Evolutionary conservation across 2,329 filamentous ascomycete species (phyloP), one percentile per base, ranked within the genome.

Genomic region (Aspergillus terreus): DNA sequence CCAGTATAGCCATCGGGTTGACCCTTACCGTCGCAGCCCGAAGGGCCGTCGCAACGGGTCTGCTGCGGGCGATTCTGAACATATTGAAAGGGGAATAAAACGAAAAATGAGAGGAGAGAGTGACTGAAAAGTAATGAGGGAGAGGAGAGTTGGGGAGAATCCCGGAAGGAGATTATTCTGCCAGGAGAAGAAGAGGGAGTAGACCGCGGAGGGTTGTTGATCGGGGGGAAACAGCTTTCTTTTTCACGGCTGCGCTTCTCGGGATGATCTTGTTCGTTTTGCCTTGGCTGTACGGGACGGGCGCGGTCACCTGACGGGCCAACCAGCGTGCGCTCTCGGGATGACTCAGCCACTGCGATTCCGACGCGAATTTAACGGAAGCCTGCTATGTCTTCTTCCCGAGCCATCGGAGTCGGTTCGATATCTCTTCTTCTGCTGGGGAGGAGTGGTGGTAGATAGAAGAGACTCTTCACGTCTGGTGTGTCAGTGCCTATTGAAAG

Each of bases 51-150:
- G 87, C 84, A 78, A 92, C 78, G 73, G 87, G 86, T 50, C 54
- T 54, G 76, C 83, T 87, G 78, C 90, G 86, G 72, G 87, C 87
- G 73, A 95, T 78, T 77, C 87, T 94, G 81, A 91, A 95, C 91
- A 96, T 96, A 67, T 66, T 82, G 75, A 70, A 66, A 53, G 55
- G 54, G 52, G 45, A 45, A 56, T 57, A 44, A 48, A 48, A 47
- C 44, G 43, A 48, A 57, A 51, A 53, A 55, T n/a, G 57, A 59
- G 54, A 56, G 50, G 47, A 58, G 55, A 61, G 53, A 53, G 44
- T 45, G 50, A 44, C 45, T 54, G 41, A 44, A 46, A 40, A 41
- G 51, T 52, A 23, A 32, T 45, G 47, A 51, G 51, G 47, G 44
- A 50, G 45, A 49, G 46, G 45, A 40, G 48, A 50, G 42, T 1